A percentile compares a stretch with the other conserved stretches of the same genome.
These are phyloP conservation scores for Alternaria sp. DNA, from an alignment of 2,329 filamentous ascomycete species.

Conservation along the genomic window DNA sequence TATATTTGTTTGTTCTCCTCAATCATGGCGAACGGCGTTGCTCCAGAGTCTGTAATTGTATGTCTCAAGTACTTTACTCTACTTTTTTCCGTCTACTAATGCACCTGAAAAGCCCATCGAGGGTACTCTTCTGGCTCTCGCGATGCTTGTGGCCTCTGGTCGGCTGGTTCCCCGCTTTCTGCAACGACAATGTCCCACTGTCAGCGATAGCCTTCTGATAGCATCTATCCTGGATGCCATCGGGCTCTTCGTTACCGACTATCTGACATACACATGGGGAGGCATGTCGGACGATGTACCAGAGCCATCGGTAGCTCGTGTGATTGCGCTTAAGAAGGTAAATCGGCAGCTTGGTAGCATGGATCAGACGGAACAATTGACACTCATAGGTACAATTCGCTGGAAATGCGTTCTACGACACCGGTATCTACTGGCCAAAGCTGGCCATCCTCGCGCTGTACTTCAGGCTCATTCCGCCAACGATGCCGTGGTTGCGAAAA, in stretches of 20 bases:
- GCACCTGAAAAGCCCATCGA: constrained; percentile 22
- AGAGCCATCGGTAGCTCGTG: constrained; percentile 14
- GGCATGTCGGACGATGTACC: constrained; percentile 26
- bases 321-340: constrained; percentile 30
- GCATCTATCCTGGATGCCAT: constrained; percentile 27
- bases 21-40: constrained; percentile 18
- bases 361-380: neutral
- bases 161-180: constrained; percentile 27
- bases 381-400: constrained; percentile 26
- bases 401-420: constrained; percentile 31
- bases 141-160: constrained; percentile 25
- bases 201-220: constrained; percentile 29
- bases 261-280: constrained; percentile 30
- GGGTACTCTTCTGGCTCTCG: constrained; percentile 18
- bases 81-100: constrained; percentile 2
- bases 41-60: constrained; percentile 22
- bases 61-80: neutral
- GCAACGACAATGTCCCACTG: constrained; percentile 23
- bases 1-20: neutral
- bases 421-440: constrained; percentile 31
- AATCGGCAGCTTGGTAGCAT: neutral
- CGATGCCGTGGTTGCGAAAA: constrained; percentile 29
- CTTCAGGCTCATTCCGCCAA: constrained; percentile 26
- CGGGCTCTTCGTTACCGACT: constrained; percentile 30
- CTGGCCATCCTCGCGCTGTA: constrained; percentile 28